Evolutionary conservation across 371 early-diverging fungal species (phyloP).

Genomic region (Saksenaea oblongispora): DNA sequence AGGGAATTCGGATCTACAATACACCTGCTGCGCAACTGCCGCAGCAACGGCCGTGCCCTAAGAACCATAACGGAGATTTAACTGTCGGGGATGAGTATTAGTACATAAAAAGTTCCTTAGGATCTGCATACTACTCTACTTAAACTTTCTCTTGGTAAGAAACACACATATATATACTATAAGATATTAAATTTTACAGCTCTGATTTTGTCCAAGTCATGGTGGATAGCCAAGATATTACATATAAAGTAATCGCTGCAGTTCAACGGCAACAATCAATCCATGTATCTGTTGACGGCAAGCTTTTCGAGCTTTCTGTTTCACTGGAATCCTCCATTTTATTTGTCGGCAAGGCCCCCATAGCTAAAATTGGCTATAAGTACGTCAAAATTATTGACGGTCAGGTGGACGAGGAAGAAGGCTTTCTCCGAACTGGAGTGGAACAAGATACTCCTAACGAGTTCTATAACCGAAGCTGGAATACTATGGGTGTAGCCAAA

Average conservation of each 20-base stretch:
- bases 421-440: constrained; percentile 11
- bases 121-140: not conserved
- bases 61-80: not conserved
- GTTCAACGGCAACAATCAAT: not conserved
- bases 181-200: not conserved
- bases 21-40: not conserved
- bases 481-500: not conserved
- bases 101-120: not conserved
- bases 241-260: constrained; percentile 18
- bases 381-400: constrained; percentile 6
- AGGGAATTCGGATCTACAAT: no score
- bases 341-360: constrained; percentile 18
- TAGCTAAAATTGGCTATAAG: constrained; percentile 6
- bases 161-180: not conserved
- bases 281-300: constrained; percentile 19
- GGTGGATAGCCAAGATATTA: not conserved
- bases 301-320: constrained; percentile 8
- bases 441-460: constrained; percentile 15
- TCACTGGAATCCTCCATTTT: constrained; percentile 9
- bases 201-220: not conserved
- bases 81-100: not conserved
- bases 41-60: not conserved
- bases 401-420: constrained; percentile 6
- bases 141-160: not conserved
- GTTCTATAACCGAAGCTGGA: constrained; percentile 21